These are phyloP conservation scores for Posidonia oceanica DNA, from an alignment of 116 monocot genomes.

Conservation along the genomic window DNA sequence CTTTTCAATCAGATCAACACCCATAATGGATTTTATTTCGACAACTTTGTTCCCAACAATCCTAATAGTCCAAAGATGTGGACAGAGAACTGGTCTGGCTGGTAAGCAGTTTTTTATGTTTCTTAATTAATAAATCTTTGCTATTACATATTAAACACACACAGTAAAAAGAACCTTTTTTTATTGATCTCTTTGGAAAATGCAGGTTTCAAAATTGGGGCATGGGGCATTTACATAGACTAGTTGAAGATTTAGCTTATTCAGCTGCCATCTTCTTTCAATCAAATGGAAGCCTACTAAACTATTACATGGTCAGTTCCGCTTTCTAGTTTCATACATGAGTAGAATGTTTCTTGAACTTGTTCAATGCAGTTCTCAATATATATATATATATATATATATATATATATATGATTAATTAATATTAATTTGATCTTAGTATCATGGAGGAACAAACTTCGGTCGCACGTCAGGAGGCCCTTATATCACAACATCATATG, in stretches of 20 bases:
- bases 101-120: slow-evolving; percentile 12
- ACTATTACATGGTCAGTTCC: slow-evolving; percentile 60
- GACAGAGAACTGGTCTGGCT: slow-evolving; percentile 48
- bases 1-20: slow-evolving; percentile 28
- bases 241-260: slow-evolving; percentile 53
- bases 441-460: slow-evolving; percentile 80
- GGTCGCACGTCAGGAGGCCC: slow-evolving; percentile 57
- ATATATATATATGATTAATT: background rate
- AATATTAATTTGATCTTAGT: slow-evolving; percentile 16
- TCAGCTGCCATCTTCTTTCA: slow-evolving; percentile 58
- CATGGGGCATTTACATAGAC: slow-evolving; percentile 32
- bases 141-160: too few species aligned
- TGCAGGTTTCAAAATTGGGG: slow-evolving; percentile 59
- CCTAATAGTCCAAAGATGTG: slow-evolving; percentile 27
- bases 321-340: background rate
- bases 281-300: slow-evolving; percentile 30
- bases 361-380: too few species aligned
- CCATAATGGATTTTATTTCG: slow-evolving; percentile 36
- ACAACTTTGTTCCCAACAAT: slow-evolving; percentile 19
- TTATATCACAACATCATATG: slow-evolving; percentile 55
- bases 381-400: too few species aligned
- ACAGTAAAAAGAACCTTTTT: background rate
- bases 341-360: too few species aligned
- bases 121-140: background rate
- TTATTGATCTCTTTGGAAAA: background rate